These are phyloP conservation scores for Hypoxylon lienhwacheense DNA, from an alignment of 495 filamentous ascomycete genomes.

Conservation along the genomic window DNA sequence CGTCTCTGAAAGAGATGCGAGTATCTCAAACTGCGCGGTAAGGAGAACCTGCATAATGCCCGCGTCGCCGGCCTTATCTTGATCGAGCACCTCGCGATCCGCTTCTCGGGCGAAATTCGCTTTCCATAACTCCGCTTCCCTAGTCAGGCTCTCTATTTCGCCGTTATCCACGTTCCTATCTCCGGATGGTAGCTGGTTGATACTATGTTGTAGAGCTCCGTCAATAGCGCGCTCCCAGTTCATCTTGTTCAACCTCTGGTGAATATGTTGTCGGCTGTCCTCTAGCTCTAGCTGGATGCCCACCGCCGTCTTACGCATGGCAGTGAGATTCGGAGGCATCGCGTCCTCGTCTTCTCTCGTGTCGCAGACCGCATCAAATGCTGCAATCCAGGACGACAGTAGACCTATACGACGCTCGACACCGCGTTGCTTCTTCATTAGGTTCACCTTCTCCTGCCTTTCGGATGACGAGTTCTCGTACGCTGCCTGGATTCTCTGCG, in stretches of 20 bases:
- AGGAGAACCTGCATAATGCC: conserved; percentile 78
- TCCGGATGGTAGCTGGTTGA: conserved; percentile 72
- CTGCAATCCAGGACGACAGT: conserved; percentile 87
- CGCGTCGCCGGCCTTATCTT: conserved; percentile 79
- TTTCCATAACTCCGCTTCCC: conserved; percentile 84
- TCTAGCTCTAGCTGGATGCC: conserved; percentile 88
- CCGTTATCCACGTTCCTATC: conserved; percentile 68
- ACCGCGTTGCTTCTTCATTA: conserved; percentile 81
- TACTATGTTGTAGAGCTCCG: conserved; percentile 81
- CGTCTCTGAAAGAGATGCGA: conserved; percentile 77
- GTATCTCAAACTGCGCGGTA: conserved; percentile 87
- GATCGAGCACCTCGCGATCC: conserved; percentile 73
- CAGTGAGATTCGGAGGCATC: conserved; percentile 64
- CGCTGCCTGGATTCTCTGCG: conserved; percentile 76
- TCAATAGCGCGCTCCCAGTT: conserved; percentile 88
- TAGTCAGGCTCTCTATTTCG: conserved; percentile 70
- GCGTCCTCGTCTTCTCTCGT: conserved; percentile 65
- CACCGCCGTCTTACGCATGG: conserved; percentile 83
- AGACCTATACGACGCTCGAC: conserved; percentile 82
- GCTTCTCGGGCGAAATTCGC: conserved; percentile 81
- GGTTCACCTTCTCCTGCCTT: conserved; percentile 72
- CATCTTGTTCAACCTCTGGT: conserved; percentile 73
- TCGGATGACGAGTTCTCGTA: conserved; percentile 83
- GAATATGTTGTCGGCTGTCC: conserved; percentile 83
- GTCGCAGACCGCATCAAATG: conserved; percentile 83